These are phyloP conservation scores for Leucaena leucocephala DNA, from an alignment of 306 rosid genomes.

Conservation along the genomic window DNA sequence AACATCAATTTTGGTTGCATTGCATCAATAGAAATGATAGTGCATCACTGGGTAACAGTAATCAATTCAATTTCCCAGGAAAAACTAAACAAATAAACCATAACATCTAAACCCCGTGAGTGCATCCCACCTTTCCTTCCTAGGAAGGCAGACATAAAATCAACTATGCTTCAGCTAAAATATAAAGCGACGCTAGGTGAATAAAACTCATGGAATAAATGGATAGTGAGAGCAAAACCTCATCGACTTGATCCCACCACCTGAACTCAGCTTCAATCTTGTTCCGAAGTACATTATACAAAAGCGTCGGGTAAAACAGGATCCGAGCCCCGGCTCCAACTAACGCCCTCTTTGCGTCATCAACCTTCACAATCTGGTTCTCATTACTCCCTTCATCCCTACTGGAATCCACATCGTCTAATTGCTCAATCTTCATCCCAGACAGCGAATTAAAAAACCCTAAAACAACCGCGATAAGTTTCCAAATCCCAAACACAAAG, in stretches of 20 bases:
- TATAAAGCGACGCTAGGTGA: neutral
- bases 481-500: constrained; percentile 14
- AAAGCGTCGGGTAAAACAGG: constrained; percentile 89
- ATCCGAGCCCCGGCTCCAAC: constrained; percentile 97
- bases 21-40: neutral
- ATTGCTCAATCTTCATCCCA: constrained; percentile 88
- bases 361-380: constrained; percentile 73
- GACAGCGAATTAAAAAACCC: constrained; percentile 23
- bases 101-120: neutral
- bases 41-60: neutral
- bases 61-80: neutral
- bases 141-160: neutral
- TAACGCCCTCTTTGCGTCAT: constrained; percentile 82
- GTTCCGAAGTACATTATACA: constrained; percentile 93
- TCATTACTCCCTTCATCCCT: constrained; percentile 40
- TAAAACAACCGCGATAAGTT: constrained; percentile 27
- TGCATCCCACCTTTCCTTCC: neutral
- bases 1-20: neutral
- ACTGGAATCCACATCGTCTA: constrained; percentile 64
- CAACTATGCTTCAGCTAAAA: neutral
- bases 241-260: constrained; percentile 99
- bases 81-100: neutral
- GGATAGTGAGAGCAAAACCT: constrained; percentile 55
- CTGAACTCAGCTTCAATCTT: constrained; percentile 94
- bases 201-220: neutral